A percentile compares a stretch with the other conserved stretches of the same genome.
phyloP scores from a whole-genome alignment of 1,139 yeast genomes.

The Groenewaldozyma sp. region DNA sequence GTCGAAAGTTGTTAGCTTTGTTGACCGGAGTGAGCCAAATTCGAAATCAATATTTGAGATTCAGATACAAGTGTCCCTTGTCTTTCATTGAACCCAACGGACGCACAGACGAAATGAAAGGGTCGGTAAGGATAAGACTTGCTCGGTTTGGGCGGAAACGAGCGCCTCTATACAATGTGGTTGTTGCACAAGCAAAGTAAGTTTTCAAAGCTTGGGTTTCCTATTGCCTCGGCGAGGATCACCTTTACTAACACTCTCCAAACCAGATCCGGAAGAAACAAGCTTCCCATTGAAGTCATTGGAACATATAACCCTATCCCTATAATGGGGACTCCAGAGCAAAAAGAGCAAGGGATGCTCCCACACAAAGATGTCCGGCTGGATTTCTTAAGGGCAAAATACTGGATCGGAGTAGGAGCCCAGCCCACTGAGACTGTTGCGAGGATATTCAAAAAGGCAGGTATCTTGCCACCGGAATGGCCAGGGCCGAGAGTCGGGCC shows the following conservation, averaged over 20 bases:
- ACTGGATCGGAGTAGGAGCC: slow-evolving; percentile 99
- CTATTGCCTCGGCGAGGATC: too few relatives aligned
- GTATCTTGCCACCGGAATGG: slow-evolving; percentile 61
- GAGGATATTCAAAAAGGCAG: slow-evolving; percentile 58
- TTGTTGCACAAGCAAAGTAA: slow-evolving; percentile 60
- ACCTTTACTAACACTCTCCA: too few relatives aligned
- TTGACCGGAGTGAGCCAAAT: too few relatives aligned
- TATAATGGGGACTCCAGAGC: slow-evolving; percentile 54
- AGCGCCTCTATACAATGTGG: slow-evolving; percentile 85
- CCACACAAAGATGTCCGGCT: slow-evolving; percentile 73
- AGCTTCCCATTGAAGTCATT: slow-evolving; percentile 84
- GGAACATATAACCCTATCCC: slow-evolving; percentile 92
- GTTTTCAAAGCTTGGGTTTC: too few relatives aligned
- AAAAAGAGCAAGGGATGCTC: slow-evolving; percentile 41
- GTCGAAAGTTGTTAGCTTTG: too few relatives aligned
- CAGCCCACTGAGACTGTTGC: slow-evolving; percentile 82
- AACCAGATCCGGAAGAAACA: slow-evolving; percentile 55
- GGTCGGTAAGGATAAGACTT: slow-evolving; percentile 55
- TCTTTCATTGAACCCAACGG: too few relatives aligned
- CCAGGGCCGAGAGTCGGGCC: slow-evolving; percentile 32
- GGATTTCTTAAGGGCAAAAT: slow-evolving; percentile 86
- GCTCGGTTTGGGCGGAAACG: slow-evolving; percentile 89
- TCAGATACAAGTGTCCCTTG: too few relatives aligned
- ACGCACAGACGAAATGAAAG: slow-evolving; percentile 31
- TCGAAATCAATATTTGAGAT: too few relatives aligned